Conservation (phyloP, 2,329 filamentous ascomycete genomes). For the Neurospora sp. region DNA sequence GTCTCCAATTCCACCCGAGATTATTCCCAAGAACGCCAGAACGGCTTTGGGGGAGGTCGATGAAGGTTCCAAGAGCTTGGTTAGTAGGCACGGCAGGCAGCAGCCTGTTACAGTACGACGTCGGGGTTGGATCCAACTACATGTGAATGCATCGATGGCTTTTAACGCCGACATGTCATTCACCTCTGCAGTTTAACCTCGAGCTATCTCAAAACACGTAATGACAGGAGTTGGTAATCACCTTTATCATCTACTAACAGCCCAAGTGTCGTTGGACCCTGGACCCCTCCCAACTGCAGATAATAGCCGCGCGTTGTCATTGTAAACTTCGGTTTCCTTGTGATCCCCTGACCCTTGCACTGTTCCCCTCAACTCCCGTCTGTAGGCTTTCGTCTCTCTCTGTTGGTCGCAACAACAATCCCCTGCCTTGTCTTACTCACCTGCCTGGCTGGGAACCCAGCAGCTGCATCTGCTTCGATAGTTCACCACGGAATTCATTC, state of each 20-base stretch:
- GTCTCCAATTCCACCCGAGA: neutral
- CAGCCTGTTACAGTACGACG: neutral
- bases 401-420: neutral
- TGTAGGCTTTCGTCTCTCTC: neutral
- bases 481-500: neutral
- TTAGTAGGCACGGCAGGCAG: neutral
- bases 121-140: neutral
- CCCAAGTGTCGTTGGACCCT: neutral
- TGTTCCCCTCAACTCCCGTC: neutral
- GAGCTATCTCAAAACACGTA: neutral
- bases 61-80: neutral
- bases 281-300: neutral
- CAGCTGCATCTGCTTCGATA: neutral
- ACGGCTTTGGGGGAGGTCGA: neutral
- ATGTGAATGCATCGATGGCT: neutral
- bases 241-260: neutral
- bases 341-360: neutral
- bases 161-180: neutral
- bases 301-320: neutral
- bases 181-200: neutral
- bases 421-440: neutral
- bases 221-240: neutral
- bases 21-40: neutral
- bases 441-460: neutral
- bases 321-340: neutral